Conservation (phyloP, 805 yeast species). For the Torulaspora microellipsoides region DNA sequence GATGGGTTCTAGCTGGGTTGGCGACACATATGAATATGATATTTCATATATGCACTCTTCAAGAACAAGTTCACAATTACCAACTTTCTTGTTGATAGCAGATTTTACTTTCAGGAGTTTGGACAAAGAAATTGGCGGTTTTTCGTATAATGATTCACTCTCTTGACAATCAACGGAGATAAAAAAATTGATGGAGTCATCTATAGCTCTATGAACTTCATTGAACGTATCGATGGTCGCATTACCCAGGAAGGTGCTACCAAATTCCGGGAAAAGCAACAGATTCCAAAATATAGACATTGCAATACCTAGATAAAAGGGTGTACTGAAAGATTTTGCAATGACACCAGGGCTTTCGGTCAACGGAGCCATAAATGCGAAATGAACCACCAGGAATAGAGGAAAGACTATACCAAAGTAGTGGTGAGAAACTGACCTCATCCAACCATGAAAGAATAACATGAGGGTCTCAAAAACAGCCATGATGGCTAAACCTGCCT, state of each 20-base stretch:
- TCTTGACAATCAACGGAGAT: conserved; percentile 23
- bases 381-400: conserved; percentile 47
- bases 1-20: conserved; percentile 37
- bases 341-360: conserved; percentile 30
- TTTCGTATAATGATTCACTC: conserved; percentile 14
- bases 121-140: conserved; percentile 30
- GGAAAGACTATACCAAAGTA: conserved; percentile 46
- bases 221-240: conserved; percentile 39
- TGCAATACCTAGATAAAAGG: conserved; percentile 45
- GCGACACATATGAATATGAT: conserved; percentile 45
- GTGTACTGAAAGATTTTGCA: conserved; percentile 39
- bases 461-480: conserved; percentile 43
- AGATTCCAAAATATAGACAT: conserved; percentile 42
- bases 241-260: conserved; percentile 45
- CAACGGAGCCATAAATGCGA: conserved; percentile 40
- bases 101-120: conserved; percentile 35
- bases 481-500: conserved; percentile 41
- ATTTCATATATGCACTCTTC: conserved; percentile 48
- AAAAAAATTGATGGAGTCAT: conserved; percentile 39
- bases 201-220: conserved; percentile 39
- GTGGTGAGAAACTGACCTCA: conserved; percentile 44
- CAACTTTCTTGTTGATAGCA: conserved; percentile 33
- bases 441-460: conserved; percentile 47
- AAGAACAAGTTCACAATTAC: conserved; percentile 37
- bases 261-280: conserved; percentile 47